phyloP scores from a whole-genome alignment of 139 green algal species.

The Choricystis sp. region DNA sequence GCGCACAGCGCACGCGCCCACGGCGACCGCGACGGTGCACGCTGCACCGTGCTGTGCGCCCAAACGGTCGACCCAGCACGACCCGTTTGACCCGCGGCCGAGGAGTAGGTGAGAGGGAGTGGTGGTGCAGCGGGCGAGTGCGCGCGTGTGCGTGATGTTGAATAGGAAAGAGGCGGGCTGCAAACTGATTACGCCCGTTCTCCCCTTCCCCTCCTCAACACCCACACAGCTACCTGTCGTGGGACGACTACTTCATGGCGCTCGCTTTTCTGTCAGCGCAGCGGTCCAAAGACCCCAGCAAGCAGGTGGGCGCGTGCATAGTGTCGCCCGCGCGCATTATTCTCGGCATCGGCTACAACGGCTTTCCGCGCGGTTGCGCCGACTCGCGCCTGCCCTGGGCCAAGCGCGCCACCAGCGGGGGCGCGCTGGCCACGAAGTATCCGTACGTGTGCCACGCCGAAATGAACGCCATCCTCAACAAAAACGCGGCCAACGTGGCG shows the following conservation, averaged over 20 bases:
- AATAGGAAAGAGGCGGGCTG: too few species aligned
- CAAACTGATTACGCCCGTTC: too few species aligned
- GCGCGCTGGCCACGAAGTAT: slow-evolving; percentile 78
- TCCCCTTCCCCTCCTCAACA: background rate
- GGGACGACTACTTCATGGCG: slow-evolving; percentile 99
- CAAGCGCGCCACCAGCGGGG: slow-evolving; percentile 30
- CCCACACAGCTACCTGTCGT: slow-evolving; percentile 58
- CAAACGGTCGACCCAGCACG: too few species aligned
- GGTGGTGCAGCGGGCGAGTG: too few species aligned
- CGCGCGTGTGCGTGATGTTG: too few species aligned
- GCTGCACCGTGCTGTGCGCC: too few species aligned
- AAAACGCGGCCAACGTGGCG: slow-evolving; percentile 52
- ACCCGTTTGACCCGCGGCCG: too few species aligned
- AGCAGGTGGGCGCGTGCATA: slow-evolving; percentile 86
- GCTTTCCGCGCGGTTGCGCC: slow-evolving; percentile 85
- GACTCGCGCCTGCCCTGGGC: slow-evolving; percentile 76
- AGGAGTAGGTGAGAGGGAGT: too few species aligned
- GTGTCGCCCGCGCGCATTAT: slow-evolving; percentile 80
- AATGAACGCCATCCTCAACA: slow-evolving; percentile 96
- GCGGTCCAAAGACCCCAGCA: slow-evolving; percentile 92
- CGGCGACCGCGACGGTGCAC: too few species aligned
- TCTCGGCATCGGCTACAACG: slow-evolving; percentile 97
- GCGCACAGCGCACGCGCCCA: too few species aligned
- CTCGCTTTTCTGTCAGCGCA: slow-evolving; percentile 84
- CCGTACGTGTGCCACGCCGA: slow-evolving; percentile 88